A percentile compares a stretch with the other conserved stretches of the same genome.
Conservation (phyloP, 805 yeast genomes). For the Nakazawaea molendinolei region DNA sequence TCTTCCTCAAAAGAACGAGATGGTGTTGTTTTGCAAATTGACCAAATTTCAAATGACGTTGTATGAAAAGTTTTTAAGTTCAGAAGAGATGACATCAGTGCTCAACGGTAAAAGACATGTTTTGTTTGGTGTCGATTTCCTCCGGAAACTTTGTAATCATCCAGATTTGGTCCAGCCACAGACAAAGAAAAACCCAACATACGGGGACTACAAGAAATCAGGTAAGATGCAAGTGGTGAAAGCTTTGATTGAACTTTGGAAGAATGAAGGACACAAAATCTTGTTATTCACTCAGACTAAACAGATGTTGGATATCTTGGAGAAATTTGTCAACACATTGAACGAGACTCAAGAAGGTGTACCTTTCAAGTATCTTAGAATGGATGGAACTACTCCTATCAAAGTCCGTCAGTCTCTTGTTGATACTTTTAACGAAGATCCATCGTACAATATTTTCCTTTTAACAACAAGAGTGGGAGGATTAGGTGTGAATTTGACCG, state of each 20-base stretch:
- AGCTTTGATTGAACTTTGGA: conserved; percentile 72
- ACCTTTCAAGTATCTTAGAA: conserved; percentile 53
- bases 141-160: conserved; percentile 92
- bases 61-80: conserved; percentile 67
- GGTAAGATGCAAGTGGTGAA: conserved; percentile 91
- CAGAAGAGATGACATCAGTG: conserved; percentile 70
- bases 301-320: conserved; percentile 88
- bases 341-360: conserved; percentile 18
- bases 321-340: conserved; percentile 48
- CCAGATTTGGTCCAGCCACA: conserved; percentile 71
- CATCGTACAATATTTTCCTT: conserved; percentile 56
- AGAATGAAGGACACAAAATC: conserved; percentile 66
- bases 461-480: conserved; percentile 96
- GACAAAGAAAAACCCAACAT: conserved; percentile 22
- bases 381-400: conserved; percentile 94
- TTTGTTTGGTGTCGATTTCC: conserved; percentile 80
- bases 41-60: conserved; percentile 70
- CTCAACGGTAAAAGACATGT: conserved; percentile 73
- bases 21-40: conserved; percentile 85
- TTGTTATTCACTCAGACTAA: conserved; percentile 87
- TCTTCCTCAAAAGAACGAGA: conserved; percentile 86
- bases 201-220: conserved; percentile 56
- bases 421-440: conserved; percentile 67
- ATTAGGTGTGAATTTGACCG: conserved; percentile 86
- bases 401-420: conserved; percentile 70